These are phyloP conservation scores for Hansenula anomala DNA, from an alignment of 1,139 yeast genomes.

Conservation along the genomic window DNA sequence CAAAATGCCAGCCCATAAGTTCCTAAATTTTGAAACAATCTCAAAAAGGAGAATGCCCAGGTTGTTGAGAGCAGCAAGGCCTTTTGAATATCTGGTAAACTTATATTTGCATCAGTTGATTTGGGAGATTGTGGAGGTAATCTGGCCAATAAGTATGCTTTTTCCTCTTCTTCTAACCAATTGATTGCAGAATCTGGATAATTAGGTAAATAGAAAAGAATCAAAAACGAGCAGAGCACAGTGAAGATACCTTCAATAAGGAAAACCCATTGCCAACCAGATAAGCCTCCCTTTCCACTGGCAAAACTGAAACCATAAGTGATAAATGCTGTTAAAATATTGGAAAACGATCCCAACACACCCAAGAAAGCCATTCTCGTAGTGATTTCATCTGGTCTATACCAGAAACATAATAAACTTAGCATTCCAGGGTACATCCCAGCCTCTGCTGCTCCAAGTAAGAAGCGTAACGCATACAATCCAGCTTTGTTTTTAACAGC, in stretches of 20 bases:
- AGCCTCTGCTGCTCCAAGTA: slow-evolving; percentile 35
- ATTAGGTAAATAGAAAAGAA: slow-evolving; percentile 35
- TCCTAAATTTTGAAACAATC: slow-evolving; percentile 25
- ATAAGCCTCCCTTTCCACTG: slow-evolving; percentile 27
- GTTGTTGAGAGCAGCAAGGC: slow-evolving; percentile 18
- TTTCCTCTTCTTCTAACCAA: slow-evolving; percentile 33
- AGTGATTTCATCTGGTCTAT: slow-evolving; percentile 11
- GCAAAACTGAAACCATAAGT: slow-evolving; percentile 8
- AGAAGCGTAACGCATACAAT: slow-evolving; percentile 34
- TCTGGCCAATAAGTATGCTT: slow-evolving; percentile 22
- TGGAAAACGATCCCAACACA: slow-evolving; percentile 7
- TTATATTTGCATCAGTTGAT: slow-evolving; percentile 12
- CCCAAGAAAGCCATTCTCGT: slow-evolving; percentile 9
- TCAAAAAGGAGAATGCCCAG: slow-evolving; percentile 19
- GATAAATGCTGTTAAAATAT: slow-evolving; percentile 6
- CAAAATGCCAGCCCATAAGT: slow-evolving; percentile 27
- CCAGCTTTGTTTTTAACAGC: slow-evolving; percentile 17
- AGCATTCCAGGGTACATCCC: slow-evolving; percentile 35
- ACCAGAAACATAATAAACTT: slow-evolving; percentile 7
- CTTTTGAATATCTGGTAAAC: slow-evolving; percentile 10
- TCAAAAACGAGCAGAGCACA: slow-evolving; percentile 26
- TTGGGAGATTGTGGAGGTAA: slow-evolving; percentile 11
- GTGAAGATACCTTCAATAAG: slow-evolving; percentile 35
- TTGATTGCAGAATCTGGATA: slow-evolving; percentile 34
- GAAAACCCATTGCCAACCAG: slow-evolving; percentile 35